Conservation (phyloP, 208 protist species). For the Trypanosoma caninum region DNA sequence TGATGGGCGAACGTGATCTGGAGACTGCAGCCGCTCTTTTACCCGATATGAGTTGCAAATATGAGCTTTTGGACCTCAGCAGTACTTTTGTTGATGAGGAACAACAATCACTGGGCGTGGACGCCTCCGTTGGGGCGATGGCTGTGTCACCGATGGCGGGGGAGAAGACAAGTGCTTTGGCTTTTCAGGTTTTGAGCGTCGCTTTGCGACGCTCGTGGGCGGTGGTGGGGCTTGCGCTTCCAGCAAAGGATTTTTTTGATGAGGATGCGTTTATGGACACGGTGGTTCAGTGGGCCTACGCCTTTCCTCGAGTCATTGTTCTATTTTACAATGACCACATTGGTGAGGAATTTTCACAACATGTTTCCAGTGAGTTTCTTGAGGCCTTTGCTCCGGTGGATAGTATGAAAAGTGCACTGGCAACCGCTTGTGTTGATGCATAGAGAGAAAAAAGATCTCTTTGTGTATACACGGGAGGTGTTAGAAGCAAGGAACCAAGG, state of each 20-base stretch:
- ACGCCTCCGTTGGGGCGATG: conserved; percentile 22
- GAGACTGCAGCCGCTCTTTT: background rate
- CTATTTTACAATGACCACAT: conserved; percentile 21
- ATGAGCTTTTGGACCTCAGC: conserved; percentile 14
- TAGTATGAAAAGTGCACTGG: conserved; percentile 7
- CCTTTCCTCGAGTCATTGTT: conserved; percentile 25
- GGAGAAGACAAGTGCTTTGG: conserved; percentile 19
- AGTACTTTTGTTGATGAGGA: conserved; percentile 14
- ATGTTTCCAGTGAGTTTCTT: conserved; percentile 12
- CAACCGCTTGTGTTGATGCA: background rate
- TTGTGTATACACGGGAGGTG: background rate
- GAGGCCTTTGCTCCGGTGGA: conserved; percentile 19
- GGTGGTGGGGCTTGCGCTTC: conserved; percentile 26
- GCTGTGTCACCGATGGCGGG: background rate
- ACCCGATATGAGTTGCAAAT: conserved; percentile 6
- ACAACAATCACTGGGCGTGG: too few species aligned
- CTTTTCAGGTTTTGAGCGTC: conserved; percentile 39
- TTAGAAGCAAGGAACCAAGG: background rate
- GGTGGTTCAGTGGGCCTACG: conserved; percentile 37
- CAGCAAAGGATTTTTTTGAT: conserved; percentile 19
- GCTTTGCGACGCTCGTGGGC: conserved; percentile 38
- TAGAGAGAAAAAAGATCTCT: background rate
- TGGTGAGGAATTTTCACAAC: background rate
- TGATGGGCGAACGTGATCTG: conserved; percentile 11
- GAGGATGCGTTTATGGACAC: conserved; percentile 57